Evolutionary conservation across 2,329 filamentous ascomycete genomes (phyloP).

Genomic region (Pseudogymnoascus verrucosus): DNA sequence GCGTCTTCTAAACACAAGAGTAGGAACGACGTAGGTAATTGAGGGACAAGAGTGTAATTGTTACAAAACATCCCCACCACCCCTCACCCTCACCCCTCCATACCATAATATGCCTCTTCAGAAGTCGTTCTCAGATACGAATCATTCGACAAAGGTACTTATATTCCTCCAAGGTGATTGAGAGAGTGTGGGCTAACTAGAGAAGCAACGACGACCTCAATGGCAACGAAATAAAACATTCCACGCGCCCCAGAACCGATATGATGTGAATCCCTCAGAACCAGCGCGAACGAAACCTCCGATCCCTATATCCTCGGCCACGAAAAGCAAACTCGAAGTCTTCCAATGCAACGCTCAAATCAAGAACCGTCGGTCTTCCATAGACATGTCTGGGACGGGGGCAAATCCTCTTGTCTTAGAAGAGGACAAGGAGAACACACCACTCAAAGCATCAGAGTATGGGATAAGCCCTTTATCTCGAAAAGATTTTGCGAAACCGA

Average conservation of each 20-base stretch:
- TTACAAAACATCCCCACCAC: not conserved
- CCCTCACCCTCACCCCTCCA: not conserved
- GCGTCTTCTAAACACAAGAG: constrained; percentile 4
- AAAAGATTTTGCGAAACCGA: constrained; percentile 18
- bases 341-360: constrained; percentile 44
- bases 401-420: constrained; percentile 17
- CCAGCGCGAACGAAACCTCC: constrained; percentile 22
- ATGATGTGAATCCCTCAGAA: constrained; percentile 14
- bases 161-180: not conserved
- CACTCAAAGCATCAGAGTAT: not conserved
- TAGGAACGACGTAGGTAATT: not conserved
- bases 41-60: not conserved
- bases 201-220: constrained; percentile 19
- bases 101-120: constrained; percentile 27
- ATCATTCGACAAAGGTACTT: constrained; percentile 23
- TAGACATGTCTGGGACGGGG: constrained; percentile 14
- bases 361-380: constrained; percentile 1
- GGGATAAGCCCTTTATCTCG: not conserved
- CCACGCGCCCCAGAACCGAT: constrained; percentile 16
- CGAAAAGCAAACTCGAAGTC: constrained; percentile 51
- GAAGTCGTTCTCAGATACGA: constrained; percentile 30
- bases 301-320: constrained; percentile 40
- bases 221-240: constrained; percentile 27
- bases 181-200: not conserved
- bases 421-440: constrained; percentile 24